Evolutionary conservation across 306 rosid genomes (phyloP), one percentile per base, ranked within the genome.

Genomic region (Rosa persica): DNA sequence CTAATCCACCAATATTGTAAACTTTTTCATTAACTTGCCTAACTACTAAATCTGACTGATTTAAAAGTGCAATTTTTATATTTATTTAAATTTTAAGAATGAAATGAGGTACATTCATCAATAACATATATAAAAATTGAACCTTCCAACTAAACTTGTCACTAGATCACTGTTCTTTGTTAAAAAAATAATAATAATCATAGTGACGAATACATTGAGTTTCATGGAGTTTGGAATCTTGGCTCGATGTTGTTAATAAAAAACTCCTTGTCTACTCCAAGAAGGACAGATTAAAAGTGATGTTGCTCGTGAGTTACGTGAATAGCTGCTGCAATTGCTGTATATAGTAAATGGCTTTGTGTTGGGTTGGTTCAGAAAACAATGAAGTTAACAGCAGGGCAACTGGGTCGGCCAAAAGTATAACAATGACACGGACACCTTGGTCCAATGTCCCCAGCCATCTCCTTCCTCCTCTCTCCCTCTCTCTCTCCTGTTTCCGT

Each of bases 401-500:
- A 76, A 74, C 20, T 75, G 71, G 86, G 86, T 83, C 86, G 81
- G 78, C 81, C 69, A 38, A 90, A 89, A 86, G 81, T 68, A 25
- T 0, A 47, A 72, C 98, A 95, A 16, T 75, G 97, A 89, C 77
- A 23, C 76, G 67, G 92, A 92, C 97, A 76, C 44, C 43, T 74
- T 73, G 75, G 57, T 52, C 76, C 69, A 8, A 65, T 82, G 80
- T 84, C 65, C 72, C 96, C 90, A 81, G 82, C 91, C 69, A 34
- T 15, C 47, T 17, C 25, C 5, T 17, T 8, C 47, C 3, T 9
- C 47, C 44, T 65, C 23, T 34, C 34, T 64, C 69, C 17, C 66
- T 34, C 16, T 12, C 64, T n/a, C 64, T 57, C 4, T 8, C 30
- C n/a, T 66, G 46, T 66, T 66, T 66, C 71, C 71, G 71, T 38